Base-by-base conservation (phyloP, 2,329 filamentous ascomycete species). In the Venturia pyrina region DNA sequence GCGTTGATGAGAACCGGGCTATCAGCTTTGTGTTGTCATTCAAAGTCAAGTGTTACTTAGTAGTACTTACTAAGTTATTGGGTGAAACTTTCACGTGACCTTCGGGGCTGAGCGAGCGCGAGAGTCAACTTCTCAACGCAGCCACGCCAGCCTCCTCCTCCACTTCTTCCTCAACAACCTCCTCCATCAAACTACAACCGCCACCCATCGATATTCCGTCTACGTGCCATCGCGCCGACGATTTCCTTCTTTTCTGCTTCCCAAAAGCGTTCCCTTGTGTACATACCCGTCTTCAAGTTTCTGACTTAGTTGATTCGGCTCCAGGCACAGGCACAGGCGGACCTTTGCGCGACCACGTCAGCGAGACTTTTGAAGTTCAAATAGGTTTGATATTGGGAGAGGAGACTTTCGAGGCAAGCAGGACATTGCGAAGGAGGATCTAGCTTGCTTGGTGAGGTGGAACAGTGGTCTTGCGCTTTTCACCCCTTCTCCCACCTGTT, bases 381-480 rank as follows among this genome's bases (percentile, higher is more conserved):
- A 21, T 59, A 59, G 28, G 53, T 59, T 59, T 59, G 32, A n/a
- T 37, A 59, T 15, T 37, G 53, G 53, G 53, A 59, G 32, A 59
- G 53, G 53, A 37, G 53, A 59, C 8, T n/a, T 21, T 37, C 53
- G 21, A 37, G 53, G 10, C 53, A 59, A 59, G 53, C 32, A 59
- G 53, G 53, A 59, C 53, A 28, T 37, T 59, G 53, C 32, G 15
- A 34, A 37, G 53, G 53, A 59, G 53, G 53, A 59, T 8, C 32
- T 34, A 32, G 53, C 53, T 59, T n/a, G 53, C 53, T 37, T 59
- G 32, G 53, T 59, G 53, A 32, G 28, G 53, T n/a, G 53, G 32
- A 28, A 53, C 21, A 53, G 28, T 59, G 53, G 28, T 59, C 53
- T 59, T 59, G 53, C 53, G 53, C 53, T 59, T 50, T 59, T 37